Percentiles rank a stretch among this genome's conserved stretches.
phyloP scores from a whole-genome alignment of 2,329 filamentous ascomycete species.

The Phialemonium atrogriseum region DNA sequence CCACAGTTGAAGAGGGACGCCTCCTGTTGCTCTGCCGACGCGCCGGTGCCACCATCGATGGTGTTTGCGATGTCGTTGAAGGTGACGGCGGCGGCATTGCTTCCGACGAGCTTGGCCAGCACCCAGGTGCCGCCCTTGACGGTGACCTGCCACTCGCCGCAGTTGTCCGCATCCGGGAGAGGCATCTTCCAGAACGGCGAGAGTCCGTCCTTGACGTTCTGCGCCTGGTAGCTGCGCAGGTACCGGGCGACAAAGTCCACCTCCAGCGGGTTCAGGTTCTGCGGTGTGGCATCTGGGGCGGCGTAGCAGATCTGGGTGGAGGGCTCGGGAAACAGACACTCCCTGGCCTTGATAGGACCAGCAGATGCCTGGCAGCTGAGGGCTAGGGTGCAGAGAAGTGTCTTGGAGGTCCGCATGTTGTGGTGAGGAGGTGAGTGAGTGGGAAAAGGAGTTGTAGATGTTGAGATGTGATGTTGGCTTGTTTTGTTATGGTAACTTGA shows the following conservation, averaged over 20 bases:
- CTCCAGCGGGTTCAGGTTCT: neutral
- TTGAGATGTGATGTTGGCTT: too few species aligned
- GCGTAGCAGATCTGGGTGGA: constrained; percentile 3
- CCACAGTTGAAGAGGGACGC: constrained; percentile 1
- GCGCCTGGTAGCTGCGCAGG: neutral
- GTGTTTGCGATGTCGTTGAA: constrained; percentile 4
- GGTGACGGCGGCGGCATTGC: constrained; percentile 1
- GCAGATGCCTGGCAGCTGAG: too few species aligned
- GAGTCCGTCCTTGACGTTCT: neutral
- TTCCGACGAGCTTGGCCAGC: constrained; percentile 4
- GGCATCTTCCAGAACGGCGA: constrained; percentile 2
- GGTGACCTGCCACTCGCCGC: constrained; percentile 5
- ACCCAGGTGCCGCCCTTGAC: constrained; percentile 2
- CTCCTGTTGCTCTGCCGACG: neutral
- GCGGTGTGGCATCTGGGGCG: neutral
- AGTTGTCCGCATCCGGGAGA: constrained; percentile 4
- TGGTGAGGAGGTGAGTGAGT: too few species aligned
- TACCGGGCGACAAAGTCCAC: neutral
- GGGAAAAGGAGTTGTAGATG: too few species aligned
- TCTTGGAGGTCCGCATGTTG: too few species aligned
- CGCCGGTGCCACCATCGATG: neutral
- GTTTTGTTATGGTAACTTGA: too few species aligned
- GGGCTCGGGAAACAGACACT: constrained; percentile 2
- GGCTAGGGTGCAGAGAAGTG: too few species aligned
- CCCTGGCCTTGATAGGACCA: too few species aligned